Conservation (phyloP, 2,329 filamentous ascomycete genomes). For the Periconia sp. region DNA sequence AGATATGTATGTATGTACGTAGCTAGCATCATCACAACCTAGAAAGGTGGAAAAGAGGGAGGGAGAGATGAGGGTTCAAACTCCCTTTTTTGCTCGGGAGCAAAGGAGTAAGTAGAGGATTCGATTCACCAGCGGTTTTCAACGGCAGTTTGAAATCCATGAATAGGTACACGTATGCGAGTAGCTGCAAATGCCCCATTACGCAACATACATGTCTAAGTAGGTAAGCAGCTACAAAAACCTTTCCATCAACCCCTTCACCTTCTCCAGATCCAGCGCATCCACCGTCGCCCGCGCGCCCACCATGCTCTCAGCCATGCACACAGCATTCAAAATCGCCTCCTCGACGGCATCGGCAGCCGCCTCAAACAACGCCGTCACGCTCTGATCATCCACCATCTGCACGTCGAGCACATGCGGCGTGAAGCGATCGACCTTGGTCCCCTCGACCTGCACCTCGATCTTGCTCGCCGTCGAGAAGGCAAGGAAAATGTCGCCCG, state of each 20-base stretch:
- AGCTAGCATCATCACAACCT: too few species aligned
- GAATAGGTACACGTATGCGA: too few species aligned
- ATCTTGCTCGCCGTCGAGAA: slow-evolving; percentile 64
- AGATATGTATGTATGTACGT: too few species aligned
- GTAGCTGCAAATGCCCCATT: too few species aligned
- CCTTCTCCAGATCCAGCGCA: slow-evolving; percentile 34
- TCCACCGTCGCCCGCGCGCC: slow-evolving; percentile 53
- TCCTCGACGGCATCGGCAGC: slow-evolving; percentile 66
- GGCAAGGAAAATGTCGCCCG: slow-evolving; percentile 68
- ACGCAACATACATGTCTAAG: too few species aligned
- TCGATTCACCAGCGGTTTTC: too few species aligned
- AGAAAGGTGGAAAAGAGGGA: too few species aligned
- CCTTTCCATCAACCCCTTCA: slow-evolving; percentile 41
- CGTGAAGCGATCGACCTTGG: slow-evolving; percentile 36
- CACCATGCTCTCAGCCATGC: slow-evolving; percentile 61
- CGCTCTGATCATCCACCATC: slow-evolving; percentile 59
- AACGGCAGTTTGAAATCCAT: too few species aligned
- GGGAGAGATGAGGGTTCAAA: too few species aligned
- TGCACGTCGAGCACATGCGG: slow-evolving; percentile 50
- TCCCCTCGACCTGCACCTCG: slow-evolving; percentile 45
- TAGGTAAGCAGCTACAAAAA: too few species aligned
- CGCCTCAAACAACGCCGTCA: slow-evolving; percentile 64
- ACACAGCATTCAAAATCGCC: slow-evolving; percentile 65
- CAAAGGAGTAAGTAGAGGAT: too few species aligned
- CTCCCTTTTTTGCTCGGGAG: too few species aligned